Evolutionary conservation across 2,329 filamentous ascomycete genomes (phyloP), one percentile per base, ranked within the genome.

Genomic region (Talaromyces sp.): DNA sequence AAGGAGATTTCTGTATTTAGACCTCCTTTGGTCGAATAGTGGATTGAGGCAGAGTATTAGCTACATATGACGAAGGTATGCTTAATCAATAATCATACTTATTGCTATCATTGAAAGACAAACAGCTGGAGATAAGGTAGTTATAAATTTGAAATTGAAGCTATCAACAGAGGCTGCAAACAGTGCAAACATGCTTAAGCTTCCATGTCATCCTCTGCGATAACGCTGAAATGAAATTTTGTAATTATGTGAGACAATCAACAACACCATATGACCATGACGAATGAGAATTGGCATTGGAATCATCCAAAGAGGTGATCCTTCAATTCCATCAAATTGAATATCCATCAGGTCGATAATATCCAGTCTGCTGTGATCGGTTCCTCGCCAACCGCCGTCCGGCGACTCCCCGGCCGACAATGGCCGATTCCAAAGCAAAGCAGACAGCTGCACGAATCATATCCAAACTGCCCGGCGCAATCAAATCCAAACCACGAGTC

Each of bases 401-500:
- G 29, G 29, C 29, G 17, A 56, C 31, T 36, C 31, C 5, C 11
- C 53, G 53, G 53, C 11, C 53, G 53, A 56, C 31, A 36, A 66
- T 66, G 64, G 60, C 64, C n/a, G 54, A 59, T 19, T 66, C 53
- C 29, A 63, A 60, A 62, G 60, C 59, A 27, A 66, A 63, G 29
- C 58, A 25, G 25, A 36, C 64, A 62, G 58, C 59, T 27, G 29
- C 47, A 19, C 56, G 43, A 53, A 51, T 36, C 10, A 11, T 43
- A 19, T 61, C 43, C 25, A 49, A 61, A 65, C 56, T n/a, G 47
- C 38, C 58, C 49, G 11, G 43, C 61, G 61, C 61, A 58, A 54
- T 31, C 29, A 64, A 38, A 34, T 53, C 68, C 5, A 70, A 65
- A 56, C 63, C 68, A 53, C 71, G 70, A 45, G 68, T 71, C 49